Percentiles rank a stretch among this genome's conserved stretches.
Conservation (phyloP, 257 asterid genomes). For the Phtheirospermum japonicum region DNA sequence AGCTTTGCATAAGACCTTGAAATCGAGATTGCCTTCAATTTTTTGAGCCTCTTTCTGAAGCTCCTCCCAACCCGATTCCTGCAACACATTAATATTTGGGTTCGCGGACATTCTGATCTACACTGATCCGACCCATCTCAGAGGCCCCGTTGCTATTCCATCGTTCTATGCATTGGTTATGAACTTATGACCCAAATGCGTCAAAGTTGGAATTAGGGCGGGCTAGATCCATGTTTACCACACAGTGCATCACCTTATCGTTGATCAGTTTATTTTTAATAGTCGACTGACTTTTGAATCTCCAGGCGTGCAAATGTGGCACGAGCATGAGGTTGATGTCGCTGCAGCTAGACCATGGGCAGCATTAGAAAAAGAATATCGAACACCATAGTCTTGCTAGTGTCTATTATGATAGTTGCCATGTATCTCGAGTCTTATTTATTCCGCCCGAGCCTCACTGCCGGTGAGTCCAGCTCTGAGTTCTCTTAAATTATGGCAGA, state of each 20-base stretch:
- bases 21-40: slow-evolving; percentile 97
- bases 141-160: neutral
- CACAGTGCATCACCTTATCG: neutral
- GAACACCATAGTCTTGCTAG: slow-evolving; percentile 83
- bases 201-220: slow-evolving; percentile 19
- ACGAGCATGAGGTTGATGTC: slow-evolving; percentile 98
- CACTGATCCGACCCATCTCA: slow-evolving; percentile 34
- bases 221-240: slow-evolving; percentile 24
- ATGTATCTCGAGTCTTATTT: slow-evolving; percentile 96
- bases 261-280: slow-evolving; percentile 3
- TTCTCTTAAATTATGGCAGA: slow-evolving; percentile 93
- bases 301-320: slow-evolving; percentile 98
- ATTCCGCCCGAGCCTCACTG: slow-evolving; percentile 93
- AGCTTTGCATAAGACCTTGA: slow-evolving; percentile 91
- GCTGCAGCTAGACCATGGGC: slow-evolving; percentile 90
- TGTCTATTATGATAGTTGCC: slow-evolving; percentile 97
- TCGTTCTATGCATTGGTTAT: neutral
- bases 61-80: slow-evolving; percentile 99
- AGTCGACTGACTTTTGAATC: slow-evolving; percentile 29
- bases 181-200: slow-evolving; percentile 22
- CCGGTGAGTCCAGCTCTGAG: slow-evolving; percentile 87
- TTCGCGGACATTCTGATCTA: slow-evolving; percentile 24
- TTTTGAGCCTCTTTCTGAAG: slow-evolving; percentile 92
- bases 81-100: slow-evolving; percentile 64
- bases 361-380: slow-evolving; percentile 86